These are phyloP conservation scores for Arabidopsis thaliana DNA, from an alignment of 345 rosid species.

Conservation along the genomic window DNA sequence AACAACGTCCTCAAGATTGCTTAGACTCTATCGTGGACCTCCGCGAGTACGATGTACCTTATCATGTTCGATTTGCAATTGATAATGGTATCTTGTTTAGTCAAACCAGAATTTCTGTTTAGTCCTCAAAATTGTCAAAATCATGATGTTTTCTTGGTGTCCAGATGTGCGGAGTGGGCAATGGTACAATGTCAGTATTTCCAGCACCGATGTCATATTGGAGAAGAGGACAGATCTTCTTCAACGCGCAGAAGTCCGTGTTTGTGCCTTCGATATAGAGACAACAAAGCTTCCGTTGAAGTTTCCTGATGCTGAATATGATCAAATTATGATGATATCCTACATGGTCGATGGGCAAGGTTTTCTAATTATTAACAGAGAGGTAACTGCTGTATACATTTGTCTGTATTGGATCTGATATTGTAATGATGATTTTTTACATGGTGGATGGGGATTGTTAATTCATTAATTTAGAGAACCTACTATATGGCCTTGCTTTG, in stretches of 20 bases:
- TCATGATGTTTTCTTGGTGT: conserved; percentile 36
- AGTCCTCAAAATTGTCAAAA: conserved; percentile 16
- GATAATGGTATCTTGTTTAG: conserved; percentile 72
- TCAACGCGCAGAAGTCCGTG: conserved; percentile 94
- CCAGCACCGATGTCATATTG: conserved; percentile 65
- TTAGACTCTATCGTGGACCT: conserved; percentile 86
- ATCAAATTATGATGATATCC: conserved; percentile 92
- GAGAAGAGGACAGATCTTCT: conserved; percentile 83
- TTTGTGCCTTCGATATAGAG: conserved; percentile 97
- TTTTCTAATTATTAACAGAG: conserved; percentile 88
- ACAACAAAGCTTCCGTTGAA: conserved; percentile 92
- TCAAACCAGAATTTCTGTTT: conserved; percentile 15
- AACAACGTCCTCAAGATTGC: conserved; percentile 80
- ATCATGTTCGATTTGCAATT: conserved; percentile 95
- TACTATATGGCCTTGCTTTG: conserved; percentile 6
- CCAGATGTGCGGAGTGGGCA: conserved; percentile 89
- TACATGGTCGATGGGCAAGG: conserved; percentile 98
- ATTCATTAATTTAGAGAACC: conserved; percentile 2
- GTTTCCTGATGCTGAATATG: conserved; percentile 94
- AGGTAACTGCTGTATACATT: conserved; percentile 56
- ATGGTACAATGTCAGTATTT: conserved; percentile 91
- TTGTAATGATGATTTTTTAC: neutral
- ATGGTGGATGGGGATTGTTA: conserved; percentile 3
- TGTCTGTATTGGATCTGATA: conserved; percentile 15
- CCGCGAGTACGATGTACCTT: conserved; percentile 96